A percentile compares a stretch with the other conserved stretches of the same genome.
phyloP scores from a whole-genome alignment of 495 filamentous ascomycete genomes.

The Hypoxylon perforatum region DNA sequence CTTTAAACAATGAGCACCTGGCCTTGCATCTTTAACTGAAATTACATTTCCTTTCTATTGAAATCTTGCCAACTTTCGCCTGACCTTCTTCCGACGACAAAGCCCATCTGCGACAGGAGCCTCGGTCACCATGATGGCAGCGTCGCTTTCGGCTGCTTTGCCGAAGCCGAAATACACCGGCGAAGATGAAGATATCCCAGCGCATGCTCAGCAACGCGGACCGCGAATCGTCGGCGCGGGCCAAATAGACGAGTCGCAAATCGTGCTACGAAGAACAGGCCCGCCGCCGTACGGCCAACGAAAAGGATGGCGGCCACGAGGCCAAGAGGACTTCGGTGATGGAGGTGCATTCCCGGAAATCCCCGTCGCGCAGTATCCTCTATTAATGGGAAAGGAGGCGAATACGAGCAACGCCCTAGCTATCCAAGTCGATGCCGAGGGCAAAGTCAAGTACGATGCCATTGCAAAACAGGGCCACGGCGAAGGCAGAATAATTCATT shows the following conservation, averaged over 20 bases:
- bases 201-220: conserved; percentile 77
- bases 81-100: too few relatives aligned
- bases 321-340: conserved; percentile 94
- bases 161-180: conserved; percentile 91
- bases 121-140: conserved; percentile 62
- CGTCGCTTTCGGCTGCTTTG: conserved; percentile 81
- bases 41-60: not conserved
- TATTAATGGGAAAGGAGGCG: conserved; percentile 88
- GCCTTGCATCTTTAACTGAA: conserved; percentile 22
- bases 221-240: conserved; percentile 81
- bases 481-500: conserved; percentile 86
- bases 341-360: conserved; percentile 95
- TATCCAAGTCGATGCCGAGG: conserved; percentile 88
- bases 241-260: conserved; percentile 84
- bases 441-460: conserved; percentile 95
- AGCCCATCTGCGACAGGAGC: not conserved
- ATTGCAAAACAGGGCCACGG: conserved; percentile 92
- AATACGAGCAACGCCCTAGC: conserved; percentile 87
- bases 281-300: conserved; percentile 64
- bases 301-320: conserved; percentile 87
- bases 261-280: conserved; percentile 72
- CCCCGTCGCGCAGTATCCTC: conserved; percentile 91
- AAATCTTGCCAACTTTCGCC: conserved; percentile 3
- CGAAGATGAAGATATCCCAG: conserved; percentile 82
- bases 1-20: conserved; percentile 23